A percentile compares a stretch with the other conserved stretches of the same genome.
Conservation (phyloP, 371 early-diverging fungal genomes). For the Haplosporangium sp. region DNA sequence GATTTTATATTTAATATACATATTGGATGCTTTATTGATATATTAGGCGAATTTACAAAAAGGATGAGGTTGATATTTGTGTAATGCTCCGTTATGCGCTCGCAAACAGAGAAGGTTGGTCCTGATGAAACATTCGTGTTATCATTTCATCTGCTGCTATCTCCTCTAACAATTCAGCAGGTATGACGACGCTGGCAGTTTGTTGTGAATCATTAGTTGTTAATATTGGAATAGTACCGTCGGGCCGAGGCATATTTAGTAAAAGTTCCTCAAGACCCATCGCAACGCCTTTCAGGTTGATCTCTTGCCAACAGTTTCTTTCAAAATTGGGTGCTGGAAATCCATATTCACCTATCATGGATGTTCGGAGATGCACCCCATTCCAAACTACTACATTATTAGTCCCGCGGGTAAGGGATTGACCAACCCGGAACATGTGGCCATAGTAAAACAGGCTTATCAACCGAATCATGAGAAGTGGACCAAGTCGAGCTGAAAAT, state of each 20-base stretch:
- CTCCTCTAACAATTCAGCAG: conserved; percentile 20
- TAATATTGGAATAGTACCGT: background rate
- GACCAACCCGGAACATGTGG: conserved; percentile 43
- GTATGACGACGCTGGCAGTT: conserved; percentile 11
- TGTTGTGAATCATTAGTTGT: background rate
- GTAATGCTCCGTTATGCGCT: background rate
- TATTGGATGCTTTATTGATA: too few relatives aligned
- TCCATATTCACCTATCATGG: conserved; percentile 30
- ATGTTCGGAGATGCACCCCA: conserved; percentile 42
- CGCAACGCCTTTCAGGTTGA: conserved; percentile 39
- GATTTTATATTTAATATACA: too few relatives aligned
- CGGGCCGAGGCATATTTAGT: conserved; percentile 18
- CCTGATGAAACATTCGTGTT: conserved; percentile 11
- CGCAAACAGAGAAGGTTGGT: conserved; percentile 20
- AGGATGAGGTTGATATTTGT: background rate
- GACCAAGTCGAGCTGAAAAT: conserved; percentile 42
- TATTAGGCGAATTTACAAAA: background rate
- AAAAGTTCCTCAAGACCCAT: conserved; percentile 42
- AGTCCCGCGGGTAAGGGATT: conserved; percentile 23
- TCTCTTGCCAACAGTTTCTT: conserved; percentile 42
- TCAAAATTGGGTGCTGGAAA: conserved; percentile 47
- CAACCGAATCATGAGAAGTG: conserved; percentile 43
- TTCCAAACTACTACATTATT: conserved; percentile 51
- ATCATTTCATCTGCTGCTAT: conserved; percentile 17
- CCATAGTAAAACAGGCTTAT: conserved; percentile 45